A percentile compares a stretch with the other conserved stretches of the same genome.
phyloP scores from a whole-genome alignment of 495 filamentous ascomycete genomes.

The Sphaerosporella brunnea region DNA sequence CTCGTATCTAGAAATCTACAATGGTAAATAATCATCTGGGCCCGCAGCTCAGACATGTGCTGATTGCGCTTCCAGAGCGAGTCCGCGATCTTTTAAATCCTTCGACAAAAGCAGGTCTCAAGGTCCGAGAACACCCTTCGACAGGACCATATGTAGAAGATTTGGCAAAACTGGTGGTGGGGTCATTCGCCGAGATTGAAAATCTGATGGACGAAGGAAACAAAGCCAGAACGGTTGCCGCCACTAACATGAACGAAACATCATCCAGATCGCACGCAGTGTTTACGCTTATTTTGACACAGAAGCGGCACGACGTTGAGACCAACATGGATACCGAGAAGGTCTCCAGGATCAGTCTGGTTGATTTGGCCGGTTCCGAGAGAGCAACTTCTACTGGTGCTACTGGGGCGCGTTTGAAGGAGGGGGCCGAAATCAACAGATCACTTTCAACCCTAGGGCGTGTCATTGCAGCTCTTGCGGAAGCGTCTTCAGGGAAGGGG shows the following conservation, averaged over 20 bases:
- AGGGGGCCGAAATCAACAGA: constrained; percentile 96
- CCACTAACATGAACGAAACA: constrained; percentile 99
- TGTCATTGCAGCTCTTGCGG: constrained; percentile 92
- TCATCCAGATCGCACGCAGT: constrained; percentile 96
- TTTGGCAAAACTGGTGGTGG: constrained; percentile 91
- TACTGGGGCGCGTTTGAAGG: constrained; percentile 86
- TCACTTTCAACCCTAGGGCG: constrained; percentile 91
- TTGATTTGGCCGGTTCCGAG: constrained; percentile 95
- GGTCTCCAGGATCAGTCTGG: constrained; percentile 91
- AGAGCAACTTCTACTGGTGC: constrained; percentile 90
- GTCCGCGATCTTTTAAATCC: constrained; percentile 94
- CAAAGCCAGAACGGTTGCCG: constrained; percentile 92
- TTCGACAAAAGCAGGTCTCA: constrained; percentile 86
- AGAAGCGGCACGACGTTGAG: constrained; percentile 82
- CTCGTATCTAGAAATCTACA: constrained; percentile 98
- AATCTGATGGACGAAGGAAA: constrained; percentile 98
- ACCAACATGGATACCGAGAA: constrained; percentile 95
- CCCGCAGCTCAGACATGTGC: constrained; percentile 1
- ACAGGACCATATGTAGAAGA: constrained; percentile 97
- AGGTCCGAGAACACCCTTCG: constrained; percentile 92
- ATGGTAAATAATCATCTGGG: constrained; percentile 27
- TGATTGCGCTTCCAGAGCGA: constrained; percentile 38
- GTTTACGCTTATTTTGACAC: constrained; percentile 88
- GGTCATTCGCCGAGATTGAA: constrained; percentile 88
- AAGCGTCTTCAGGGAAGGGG: constrained; percentile 72